phyloP scores from a whole-genome alignment of 169 alveolate genomes.

The Hepatocystis sp. region DNA sequence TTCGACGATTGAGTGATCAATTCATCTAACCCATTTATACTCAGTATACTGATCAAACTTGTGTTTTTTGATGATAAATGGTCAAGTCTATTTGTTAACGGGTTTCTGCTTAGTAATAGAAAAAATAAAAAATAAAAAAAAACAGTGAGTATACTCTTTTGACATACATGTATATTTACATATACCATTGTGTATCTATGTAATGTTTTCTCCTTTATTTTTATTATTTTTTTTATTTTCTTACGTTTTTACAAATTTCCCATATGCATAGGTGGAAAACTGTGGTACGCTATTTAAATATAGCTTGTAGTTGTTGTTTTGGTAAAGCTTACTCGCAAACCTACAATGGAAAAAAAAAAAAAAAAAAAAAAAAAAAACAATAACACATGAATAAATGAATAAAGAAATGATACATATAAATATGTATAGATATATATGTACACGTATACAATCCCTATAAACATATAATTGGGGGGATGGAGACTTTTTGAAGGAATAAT shows the following conservation, averaged over 20 bases:
- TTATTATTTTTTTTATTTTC: not conserved
- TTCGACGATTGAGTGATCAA: slow-evolving; percentile 73
- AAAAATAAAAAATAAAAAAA: not conserved
- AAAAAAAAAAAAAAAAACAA: not conserved
- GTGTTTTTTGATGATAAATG: slow-evolving; percentile 52
- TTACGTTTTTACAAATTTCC: slow-evolving; percentile 71
- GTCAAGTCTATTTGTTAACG: slow-evolving; percentile 70
- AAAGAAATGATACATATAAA: too few relatives aligned
- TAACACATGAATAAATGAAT: not conserved
- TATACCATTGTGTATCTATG: too few relatives aligned
- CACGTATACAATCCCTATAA: not conserved
- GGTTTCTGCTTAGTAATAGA: slow-evolving; percentile 22
- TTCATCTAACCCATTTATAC: slow-evolving; percentile 73
- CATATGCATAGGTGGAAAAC: slow-evolving; percentile 66
- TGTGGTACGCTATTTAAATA: slow-evolving; percentile 76
- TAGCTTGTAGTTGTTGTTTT: slow-evolving; percentile 40
- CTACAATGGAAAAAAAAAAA: slow-evolving; percentile 6
- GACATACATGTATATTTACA: not conserved
- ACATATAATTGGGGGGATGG: not conserved
- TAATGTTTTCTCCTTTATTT: not conserved
- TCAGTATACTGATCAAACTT: slow-evolving; percentile 49
- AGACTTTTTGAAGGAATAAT: not conserved
- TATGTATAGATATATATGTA: too few relatives aligned
- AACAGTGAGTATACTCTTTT: not conserved
- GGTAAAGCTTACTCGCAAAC: slow-evolving; percentile 49